A percentile compares a stretch with the other conserved stretches of the same genome.
Conservation (phyloP, 306 rosid genomes). For the Trifolium pratense region DNA sequence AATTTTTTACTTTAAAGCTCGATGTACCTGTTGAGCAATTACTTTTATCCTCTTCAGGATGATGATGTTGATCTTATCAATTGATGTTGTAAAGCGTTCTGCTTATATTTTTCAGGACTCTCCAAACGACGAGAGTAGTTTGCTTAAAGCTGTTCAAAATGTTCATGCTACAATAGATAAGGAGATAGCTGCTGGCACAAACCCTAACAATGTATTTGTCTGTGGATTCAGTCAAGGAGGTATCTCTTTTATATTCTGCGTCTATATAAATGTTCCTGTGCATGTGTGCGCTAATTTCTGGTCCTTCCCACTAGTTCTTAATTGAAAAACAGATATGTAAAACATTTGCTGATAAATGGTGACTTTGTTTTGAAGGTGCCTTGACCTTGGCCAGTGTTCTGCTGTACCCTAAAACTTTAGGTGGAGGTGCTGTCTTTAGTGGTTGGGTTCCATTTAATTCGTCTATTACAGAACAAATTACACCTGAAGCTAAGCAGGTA, state of each 20-base stretch:
- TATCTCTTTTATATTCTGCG: constrained; percentile 36
- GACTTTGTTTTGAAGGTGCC: constrained; percentile 63
- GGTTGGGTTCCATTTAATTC: constrained; percentile 90
- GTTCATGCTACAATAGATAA: constrained; percentile 85
- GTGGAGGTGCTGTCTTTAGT: constrained; percentile 90
- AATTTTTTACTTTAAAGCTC: constrained; percentile 19
- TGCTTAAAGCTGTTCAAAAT: constrained; percentile 75
- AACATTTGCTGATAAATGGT: constrained; percentile 23
- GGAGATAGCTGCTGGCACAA: constrained; percentile 79
- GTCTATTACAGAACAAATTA: constrained; percentile 54
- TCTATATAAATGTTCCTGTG: not conserved
- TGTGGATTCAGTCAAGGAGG: constrained; percentile 99
- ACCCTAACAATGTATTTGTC: constrained; percentile 75
- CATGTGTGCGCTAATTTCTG: not conserved
- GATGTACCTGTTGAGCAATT: constrained; percentile 19
- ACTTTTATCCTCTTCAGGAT: constrained; percentile 28
- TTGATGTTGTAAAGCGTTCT: constrained; percentile 2
- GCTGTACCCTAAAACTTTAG: constrained; percentile 84
- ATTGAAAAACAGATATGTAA: not conserved
- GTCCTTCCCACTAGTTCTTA: constrained; percentile 12
- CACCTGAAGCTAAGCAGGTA: constrained; percentile 81
- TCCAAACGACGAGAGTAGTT: constrained; percentile 67
- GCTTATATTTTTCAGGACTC: constrained; percentile 58
- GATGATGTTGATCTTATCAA: constrained; percentile 25
- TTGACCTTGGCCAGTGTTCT: constrained; percentile 85